Evolutionary conservation across 148 eudicot species (phyloP).

Genomic region (Rheum nobile): DNA sequence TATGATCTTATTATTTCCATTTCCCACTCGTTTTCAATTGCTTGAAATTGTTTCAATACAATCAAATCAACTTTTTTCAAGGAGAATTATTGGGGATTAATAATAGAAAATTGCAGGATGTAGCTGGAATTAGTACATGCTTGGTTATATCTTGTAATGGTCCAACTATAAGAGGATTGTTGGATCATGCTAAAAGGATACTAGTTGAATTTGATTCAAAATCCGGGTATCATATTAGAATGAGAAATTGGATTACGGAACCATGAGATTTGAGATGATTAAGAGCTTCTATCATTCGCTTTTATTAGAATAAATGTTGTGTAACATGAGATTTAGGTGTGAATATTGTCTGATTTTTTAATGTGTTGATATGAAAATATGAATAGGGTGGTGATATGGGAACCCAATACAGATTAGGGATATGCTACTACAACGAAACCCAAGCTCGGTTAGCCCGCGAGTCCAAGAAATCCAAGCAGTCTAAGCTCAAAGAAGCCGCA

Average conservation of each 20-base stretch:
- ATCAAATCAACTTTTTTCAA: too few species aligned
- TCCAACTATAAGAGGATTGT: too few species aligned
- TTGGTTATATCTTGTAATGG: neutral
- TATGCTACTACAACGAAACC: conserved; percentile 68
- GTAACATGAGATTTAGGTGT: neutral
- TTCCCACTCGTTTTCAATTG: too few species aligned
- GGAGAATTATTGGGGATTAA: neutral
- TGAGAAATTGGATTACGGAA: too few species aligned
- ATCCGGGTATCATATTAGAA: too few species aligned
- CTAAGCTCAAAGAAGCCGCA: conserved; percentile 28
- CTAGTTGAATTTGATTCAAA: neutral
- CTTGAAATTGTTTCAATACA: too few species aligned
- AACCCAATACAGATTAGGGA: conserved; percentile 84
- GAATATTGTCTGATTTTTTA: neutral
- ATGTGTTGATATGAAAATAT: neutral
- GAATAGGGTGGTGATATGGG: conserved; percentile 73
- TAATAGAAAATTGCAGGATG: too few species aligned
- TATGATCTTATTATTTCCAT: too few species aligned
- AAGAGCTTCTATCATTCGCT: too few species aligned
- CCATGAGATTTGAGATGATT: too few species aligned
- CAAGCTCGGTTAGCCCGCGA: conserved; percentile 68
- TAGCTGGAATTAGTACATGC: neutral
- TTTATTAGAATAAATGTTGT: too few species aligned
- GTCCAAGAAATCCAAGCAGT: conserved; percentile 62
- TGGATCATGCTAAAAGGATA: too few species aligned